Conservation (phyloP, 2,329 filamentous ascomycete genomes). For the Tolypocladium sp. region DNA sequence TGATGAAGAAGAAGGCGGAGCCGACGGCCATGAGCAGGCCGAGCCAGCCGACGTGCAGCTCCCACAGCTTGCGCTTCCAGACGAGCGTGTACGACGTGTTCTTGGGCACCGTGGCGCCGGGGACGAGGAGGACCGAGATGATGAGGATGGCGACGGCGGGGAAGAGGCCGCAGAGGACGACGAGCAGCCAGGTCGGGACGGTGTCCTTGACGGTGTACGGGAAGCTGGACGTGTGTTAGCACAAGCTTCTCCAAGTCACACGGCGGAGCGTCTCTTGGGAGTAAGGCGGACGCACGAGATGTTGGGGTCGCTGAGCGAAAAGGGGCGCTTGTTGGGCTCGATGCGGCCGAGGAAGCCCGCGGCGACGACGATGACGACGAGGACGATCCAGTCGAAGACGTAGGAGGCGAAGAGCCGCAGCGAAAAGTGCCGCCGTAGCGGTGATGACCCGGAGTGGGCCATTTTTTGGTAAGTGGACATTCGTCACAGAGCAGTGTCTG, state of each 20-base stretch:
- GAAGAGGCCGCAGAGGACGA: slow-evolving; percentile 51
- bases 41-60: slow-evolving; percentile 78
- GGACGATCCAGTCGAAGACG: slow-evolving; percentile 64
- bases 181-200: slow-evolving; percentile 56
- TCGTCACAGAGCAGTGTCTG: slow-evolving; percentile 1
- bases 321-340: slow-evolving; percentile 58
- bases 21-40: slow-evolving; percentile 67
- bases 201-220: slow-evolving; percentile 64
- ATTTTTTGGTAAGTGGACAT: slow-evolving; percentile 20
- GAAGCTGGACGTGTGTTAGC: slow-evolving; percentile 36
- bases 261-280: too few species aligned
- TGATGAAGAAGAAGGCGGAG: slow-evolving; percentile 69
- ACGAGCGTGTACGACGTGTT: slow-evolving; percentile 55
- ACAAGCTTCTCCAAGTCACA: neutral
- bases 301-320: slow-evolving; percentile 60
- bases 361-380: slow-evolving; percentile 48
- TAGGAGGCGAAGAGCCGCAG: slow-evolving; percentile 50
- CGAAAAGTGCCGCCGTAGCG: slow-evolving; percentile 16
- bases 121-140: slow-evolving; percentile 61
- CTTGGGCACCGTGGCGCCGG: slow-evolving; percentile 57
- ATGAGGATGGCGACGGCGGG: slow-evolving; percentile 62
- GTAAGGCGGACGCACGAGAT: slow-evolving; percentile 54
- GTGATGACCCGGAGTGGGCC: slow-evolving; percentile 10
- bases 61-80: slow-evolving; percentile 82
- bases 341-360: slow-evolving; percentile 50